phyloP scores from a whole-genome alignment of 2,329 filamentous ascomycete genomes.

The Aspergillus sp. region DNA sequence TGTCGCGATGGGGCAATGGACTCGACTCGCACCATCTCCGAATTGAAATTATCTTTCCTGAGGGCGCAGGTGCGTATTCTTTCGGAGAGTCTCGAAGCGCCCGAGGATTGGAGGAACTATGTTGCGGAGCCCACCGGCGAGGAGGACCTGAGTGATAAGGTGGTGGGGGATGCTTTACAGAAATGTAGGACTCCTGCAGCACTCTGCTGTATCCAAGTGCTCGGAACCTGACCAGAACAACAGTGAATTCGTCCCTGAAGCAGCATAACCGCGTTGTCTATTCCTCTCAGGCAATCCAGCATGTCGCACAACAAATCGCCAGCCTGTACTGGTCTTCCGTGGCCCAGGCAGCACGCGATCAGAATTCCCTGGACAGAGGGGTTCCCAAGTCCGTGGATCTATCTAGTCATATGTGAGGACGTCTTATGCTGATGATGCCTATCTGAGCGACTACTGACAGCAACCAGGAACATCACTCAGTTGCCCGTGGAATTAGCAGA shows the following conservation, averaged over 20 bases:
- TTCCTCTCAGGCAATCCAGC: constrained; percentile 54
- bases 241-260: constrained; percentile 52
- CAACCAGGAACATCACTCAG: constrained; percentile 37
- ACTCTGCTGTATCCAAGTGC: neutral
- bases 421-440: neutral
- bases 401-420: constrained; percentile 37
- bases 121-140: constrained; percentile 38
- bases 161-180: constrained; percentile 50
- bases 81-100: constrained; percentile 47
- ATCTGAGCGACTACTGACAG: neutral
- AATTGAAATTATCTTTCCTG: constrained; percentile 53
- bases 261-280: constrained; percentile 55
- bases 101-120: constrained; percentile 48
- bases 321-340: constrained; percentile 54
- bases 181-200: constrained; percentile 41
- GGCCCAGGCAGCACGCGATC: constrained; percentile 31
- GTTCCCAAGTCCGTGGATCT: constrained; percentile 41
- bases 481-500: constrained; percentile 37
- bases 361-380: constrained; percentile 22
- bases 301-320: constrained; percentile 57
- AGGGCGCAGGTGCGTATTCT: constrained; percentile 53
- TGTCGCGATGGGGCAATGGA: constrained; percentile 34
- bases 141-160: constrained; percentile 48
- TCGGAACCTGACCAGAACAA: neutral
- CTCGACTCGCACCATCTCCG: constrained; percentile 45